Percentiles rank a stretch among this genome's conserved stretches.
phyloP scores from a whole-genome alignment of 2,329 filamentous ascomycete genomes.

The Aspergillus transmontanensis region DNA sequence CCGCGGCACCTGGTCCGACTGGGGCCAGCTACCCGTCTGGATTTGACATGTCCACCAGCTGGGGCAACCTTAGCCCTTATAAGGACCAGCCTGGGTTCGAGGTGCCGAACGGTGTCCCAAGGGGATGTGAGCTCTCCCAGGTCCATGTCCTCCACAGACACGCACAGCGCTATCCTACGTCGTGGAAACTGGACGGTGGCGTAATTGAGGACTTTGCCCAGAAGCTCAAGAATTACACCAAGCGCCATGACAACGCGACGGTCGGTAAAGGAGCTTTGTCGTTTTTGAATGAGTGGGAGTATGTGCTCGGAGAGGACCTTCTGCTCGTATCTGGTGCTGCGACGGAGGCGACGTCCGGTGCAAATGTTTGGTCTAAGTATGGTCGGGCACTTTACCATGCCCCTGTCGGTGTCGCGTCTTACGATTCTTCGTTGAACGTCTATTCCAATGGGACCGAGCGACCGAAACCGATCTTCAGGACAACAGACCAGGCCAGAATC shows the following conservation, averaged over 20 bases:
- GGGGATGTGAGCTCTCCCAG: constrained; percentile 1
- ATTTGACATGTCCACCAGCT: neutral
- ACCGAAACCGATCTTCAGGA: constrained; percentile 54
- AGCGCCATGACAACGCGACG: constrained; percentile 32
- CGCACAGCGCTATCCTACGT: constrained; percentile 55
- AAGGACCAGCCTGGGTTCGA: neutral
- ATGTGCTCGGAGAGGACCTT: constrained; percentile 46
- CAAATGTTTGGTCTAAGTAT: constrained; percentile 57
- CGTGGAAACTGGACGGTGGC: constrained; percentile 50
- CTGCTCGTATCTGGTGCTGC: constrained; percentile 52
- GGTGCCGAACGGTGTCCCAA: neutral
- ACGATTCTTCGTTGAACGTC: constrained; percentile 44
- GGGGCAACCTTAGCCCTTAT: neutral
- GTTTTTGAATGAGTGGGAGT: constrained; percentile 57
- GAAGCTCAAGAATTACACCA: constrained; percentile 53
- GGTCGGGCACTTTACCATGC: constrained; percentile 57
- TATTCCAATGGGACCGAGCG: constrained; percentile 51
- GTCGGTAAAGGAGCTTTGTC: constrained; percentile 51
- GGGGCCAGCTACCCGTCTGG: constrained; percentile 2
- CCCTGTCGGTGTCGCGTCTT: constrained; percentile 49
- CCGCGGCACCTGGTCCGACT: neutral
- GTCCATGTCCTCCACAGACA: neutral
- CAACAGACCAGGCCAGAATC: constrained; percentile 58
- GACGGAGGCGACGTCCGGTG: constrained; percentile 55
- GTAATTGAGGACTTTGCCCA: constrained; percentile 53